Evolutionary conservation across 2,329 filamentous ascomycete genomes (phyloP).

Genomic region (Hysterium pulicare): DNA sequence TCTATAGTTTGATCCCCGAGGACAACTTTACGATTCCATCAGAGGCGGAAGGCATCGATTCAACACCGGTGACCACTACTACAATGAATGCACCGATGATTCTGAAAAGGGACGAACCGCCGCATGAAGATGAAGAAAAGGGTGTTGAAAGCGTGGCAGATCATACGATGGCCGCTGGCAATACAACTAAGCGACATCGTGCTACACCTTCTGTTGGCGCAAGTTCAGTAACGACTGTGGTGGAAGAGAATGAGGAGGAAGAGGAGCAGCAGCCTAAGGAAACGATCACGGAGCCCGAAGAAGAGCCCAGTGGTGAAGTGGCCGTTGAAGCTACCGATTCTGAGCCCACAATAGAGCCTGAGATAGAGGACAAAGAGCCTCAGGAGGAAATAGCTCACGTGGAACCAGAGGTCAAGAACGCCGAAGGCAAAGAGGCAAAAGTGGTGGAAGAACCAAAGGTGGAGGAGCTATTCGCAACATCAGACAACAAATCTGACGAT

Average conservation of each 20-base stretch:
- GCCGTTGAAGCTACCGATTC: constrained; percentile 10
- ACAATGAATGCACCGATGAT: constrained; percentile 24
- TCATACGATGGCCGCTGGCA: constrained; percentile 52
- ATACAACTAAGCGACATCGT: constrained; percentile 79
- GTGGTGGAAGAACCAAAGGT: neutral
- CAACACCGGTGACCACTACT: constrained; percentile 15
- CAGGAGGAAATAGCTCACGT: neutral
- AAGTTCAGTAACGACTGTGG: constrained; percentile 69
- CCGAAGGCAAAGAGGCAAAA: constrained; percentile 1
- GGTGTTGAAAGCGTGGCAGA: constrained; percentile 32
- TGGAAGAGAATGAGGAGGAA: constrained; percentile 79
- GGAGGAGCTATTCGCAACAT: neutral
- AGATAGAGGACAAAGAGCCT: neutral
- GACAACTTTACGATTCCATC: constrained; percentile 95
- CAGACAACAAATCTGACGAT: neutral
- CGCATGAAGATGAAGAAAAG: constrained; percentile 12
- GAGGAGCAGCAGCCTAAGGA: constrained; percentile 19
- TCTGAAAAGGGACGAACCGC: constrained; percentile 31
- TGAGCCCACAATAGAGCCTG: neutral
- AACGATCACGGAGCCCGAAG: constrained; percentile 8
- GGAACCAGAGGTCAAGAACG: neutral
- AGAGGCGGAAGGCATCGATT: constrained; percentile 82
- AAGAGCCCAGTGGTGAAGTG: constrained; percentile 17
- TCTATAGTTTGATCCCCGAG: constrained; percentile 81
- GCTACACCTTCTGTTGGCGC: constrained; percentile 78